phyloP scores from a whole-genome alignment of 148 eudicot genomes.

The Vaccinium corymbosum region DNA sequence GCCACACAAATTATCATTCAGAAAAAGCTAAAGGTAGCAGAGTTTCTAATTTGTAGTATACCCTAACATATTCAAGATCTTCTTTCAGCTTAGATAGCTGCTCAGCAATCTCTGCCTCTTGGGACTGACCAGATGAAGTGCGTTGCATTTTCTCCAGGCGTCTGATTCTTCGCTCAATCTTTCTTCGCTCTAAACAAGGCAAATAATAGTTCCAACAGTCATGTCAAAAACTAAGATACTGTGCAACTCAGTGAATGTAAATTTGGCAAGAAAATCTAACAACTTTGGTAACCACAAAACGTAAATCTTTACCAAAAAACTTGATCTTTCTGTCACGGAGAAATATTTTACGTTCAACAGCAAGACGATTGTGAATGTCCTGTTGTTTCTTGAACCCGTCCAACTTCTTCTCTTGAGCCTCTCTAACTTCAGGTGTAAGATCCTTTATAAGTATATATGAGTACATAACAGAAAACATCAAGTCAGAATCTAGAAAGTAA shows the following conservation, averaged over 20 bases:
- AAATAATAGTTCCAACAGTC: conserved; percentile 10
- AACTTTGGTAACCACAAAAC: background rate
- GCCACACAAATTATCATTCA: background rate
- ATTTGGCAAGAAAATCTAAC: background rate
- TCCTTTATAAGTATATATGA: conserved; percentile 40
- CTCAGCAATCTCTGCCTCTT: conserved; percentile 57
- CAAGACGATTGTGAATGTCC: conserved; percentile 61
- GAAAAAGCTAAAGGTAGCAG: background rate
- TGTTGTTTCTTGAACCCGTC: conserved; percentile 81
- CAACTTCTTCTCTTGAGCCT: conserved; percentile 71
- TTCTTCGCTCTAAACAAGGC: conserved; percentile 68
- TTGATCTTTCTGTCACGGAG: conserved; percentile 73
- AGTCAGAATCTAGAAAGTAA: background rate
- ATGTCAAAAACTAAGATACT: background rate
- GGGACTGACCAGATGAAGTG: conserved; percentile 50
- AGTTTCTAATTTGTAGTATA: conserved; percentile 31
- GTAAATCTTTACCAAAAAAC: conserved; percentile 66
- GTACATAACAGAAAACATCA: background rate
- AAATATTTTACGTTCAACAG: conserved; percentile 69
- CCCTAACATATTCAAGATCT: conserved; percentile 97
- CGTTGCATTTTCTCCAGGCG: conserved; percentile 89
- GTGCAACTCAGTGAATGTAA: background rate
- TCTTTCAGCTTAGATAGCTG: conserved; percentile 74
- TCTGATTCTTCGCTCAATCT: conserved; percentile 80
- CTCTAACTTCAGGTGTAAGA: conserved; percentile 72